Evolutionary conservation across 495 filamentous ascomycete species (phyloP).

Genomic region (Hypoxylon crocopeplum): DNA sequence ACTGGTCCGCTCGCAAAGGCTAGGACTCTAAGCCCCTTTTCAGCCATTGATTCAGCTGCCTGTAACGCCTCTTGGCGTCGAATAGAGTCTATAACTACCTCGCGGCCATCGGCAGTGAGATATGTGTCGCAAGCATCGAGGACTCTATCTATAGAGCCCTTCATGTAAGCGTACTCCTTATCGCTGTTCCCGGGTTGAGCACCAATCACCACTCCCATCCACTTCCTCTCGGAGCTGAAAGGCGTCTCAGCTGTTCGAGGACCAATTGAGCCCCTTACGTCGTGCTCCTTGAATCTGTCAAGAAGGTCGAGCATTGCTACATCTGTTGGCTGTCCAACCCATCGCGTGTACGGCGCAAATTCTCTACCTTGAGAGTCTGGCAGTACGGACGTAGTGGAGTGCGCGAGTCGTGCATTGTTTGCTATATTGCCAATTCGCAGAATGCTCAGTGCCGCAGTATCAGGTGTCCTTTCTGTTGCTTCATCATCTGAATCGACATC

Average conservation of each 20-base stretch:
- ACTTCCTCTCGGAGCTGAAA: constrained; percentile 96
- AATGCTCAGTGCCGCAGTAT: constrained; percentile 76
- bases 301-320: constrained; percentile 93
- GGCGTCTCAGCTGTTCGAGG: constrained; percentile 81
- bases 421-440: constrained; percentile 92
- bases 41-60: constrained; percentile 89
- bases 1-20: constrained; percentile 84
- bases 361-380: constrained; percentile 73
- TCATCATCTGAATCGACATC: constrained; percentile 76
- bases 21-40: constrained; percentile 87
- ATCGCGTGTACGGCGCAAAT: constrained; percentile 75
- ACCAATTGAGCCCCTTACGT: constrained; percentile 84
- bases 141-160: constrained; percentile 90
- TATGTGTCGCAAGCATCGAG: constrained; percentile 89
- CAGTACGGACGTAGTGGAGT: constrained; percentile 74
- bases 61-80: constrained; percentile 75
- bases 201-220: constrained; percentile 95
- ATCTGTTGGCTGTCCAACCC: constrained; percentile 97
- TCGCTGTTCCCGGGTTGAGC: constrained; percentile 57
- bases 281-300: constrained; percentile 87
- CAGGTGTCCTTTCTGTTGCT: constrained; percentile 64
- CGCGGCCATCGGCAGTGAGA: constrained; percentile 82
- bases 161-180: constrained; percentile 85
- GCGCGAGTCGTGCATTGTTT: constrained; percentile 86
- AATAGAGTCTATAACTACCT: constrained; percentile 82